Conservation (phyloP, 345 rosid genomes). For the Boechera stricta region DNA sequence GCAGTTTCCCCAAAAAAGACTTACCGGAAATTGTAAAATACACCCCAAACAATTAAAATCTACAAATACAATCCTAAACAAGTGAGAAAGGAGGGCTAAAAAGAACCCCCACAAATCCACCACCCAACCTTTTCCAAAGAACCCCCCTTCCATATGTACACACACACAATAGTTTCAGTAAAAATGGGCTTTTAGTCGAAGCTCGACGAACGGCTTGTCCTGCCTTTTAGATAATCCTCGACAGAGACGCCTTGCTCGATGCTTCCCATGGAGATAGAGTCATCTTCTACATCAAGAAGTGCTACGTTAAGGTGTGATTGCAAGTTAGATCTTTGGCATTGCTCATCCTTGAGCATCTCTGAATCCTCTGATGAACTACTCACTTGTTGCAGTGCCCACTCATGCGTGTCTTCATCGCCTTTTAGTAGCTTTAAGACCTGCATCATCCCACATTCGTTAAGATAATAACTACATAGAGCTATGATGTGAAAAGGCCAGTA, state of each 20-base stretch:
- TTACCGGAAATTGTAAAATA: background rate
- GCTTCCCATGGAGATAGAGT: constrained; percentile 73
- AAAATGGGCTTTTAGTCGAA: constrained; percentile 56
- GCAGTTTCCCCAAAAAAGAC: constrained; percentile 18
- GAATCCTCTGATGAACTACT: constrained; percentile 49
- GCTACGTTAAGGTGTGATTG: constrained; percentile 89
- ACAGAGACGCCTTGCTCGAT: constrained; percentile 66
- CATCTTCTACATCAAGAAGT: constrained; percentile 69
- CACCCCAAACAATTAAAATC: constrained; percentile 22
- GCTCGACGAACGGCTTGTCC: constrained; percentile 94
- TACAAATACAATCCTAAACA: constrained; percentile 35
- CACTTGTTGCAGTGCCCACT: constrained; percentile 72
- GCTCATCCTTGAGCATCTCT: constrained; percentile 59
- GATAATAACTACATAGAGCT: constrained; percentile 1
- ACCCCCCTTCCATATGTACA: constrained; percentile 10
- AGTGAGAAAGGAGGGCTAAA: constrained; percentile 64
- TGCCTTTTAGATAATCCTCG: constrained; percentile 87
- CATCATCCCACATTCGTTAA: constrained; percentile 13
- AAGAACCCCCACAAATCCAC: constrained; percentile 48
- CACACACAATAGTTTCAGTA: constrained; percentile 19
- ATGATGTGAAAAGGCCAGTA: background rate
- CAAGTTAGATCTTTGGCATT: constrained; percentile 58
- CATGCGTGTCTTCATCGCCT: constrained; percentile 61
- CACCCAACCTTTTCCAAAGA: background rate
- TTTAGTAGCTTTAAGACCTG: constrained; percentile 80